Evolutionary conservation across 176 grass and related monocot species (phyloP).

Genomic region (Triticum dicoccoides): DNA sequence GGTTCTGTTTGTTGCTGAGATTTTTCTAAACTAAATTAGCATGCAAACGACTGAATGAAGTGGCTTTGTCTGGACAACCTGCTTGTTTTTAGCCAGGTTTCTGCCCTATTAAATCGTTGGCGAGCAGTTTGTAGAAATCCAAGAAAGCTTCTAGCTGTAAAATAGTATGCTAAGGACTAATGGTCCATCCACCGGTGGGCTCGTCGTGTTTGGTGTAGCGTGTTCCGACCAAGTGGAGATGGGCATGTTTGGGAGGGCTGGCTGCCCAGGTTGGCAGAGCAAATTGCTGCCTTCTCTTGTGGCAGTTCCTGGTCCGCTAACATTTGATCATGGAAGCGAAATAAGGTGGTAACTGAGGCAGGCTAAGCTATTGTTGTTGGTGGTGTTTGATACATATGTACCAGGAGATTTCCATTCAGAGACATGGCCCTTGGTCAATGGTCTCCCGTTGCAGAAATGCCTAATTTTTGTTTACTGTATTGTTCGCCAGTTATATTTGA

Average conservation of each 20-base stretch:
- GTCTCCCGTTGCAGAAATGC: slow-evolving; percentile 8
- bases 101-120: slow-evolving; percentile 34
- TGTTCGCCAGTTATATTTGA: not conserved
- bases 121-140: slow-evolving; percentile 52
- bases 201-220: slow-evolving; percentile 27
- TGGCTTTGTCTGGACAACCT: slow-evolving; percentile 55
- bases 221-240: slow-evolving; percentile 14
- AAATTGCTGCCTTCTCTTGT: slow-evolving; percentile 94
- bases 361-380: slow-evolving; percentile 13
- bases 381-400: slow-evolving; percentile 34
- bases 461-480: slow-evolving; percentile 23
- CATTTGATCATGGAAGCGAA: slow-evolving; percentile 45
- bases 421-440: slow-evolving; percentile 7
- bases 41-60: slow-evolving; percentile 33
- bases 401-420: slow-evolving; percentile 9
- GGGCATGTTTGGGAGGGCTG: slow-evolving; percentile 38
- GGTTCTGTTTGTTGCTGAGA: not conserved
- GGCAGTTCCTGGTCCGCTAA: slow-evolving; percentile 70
- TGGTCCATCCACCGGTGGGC: slow-evolving; percentile 28
- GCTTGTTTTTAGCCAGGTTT: slow-evolving; percentile 83
- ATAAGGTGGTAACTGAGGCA: slow-evolving; percentile 29
- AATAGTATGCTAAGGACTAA: slow-evolving; percentile 54
- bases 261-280: slow-evolving; percentile 94
- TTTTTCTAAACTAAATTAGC: slow-evolving; percentile 17
- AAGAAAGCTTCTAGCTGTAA: slow-evolving; percentile 73